Evolutionary conservation across 208 protist species (phyloP), one percentile per base, ranked within the genome.

Genomic region (Acanthamoeba lenticulata): DNA sequence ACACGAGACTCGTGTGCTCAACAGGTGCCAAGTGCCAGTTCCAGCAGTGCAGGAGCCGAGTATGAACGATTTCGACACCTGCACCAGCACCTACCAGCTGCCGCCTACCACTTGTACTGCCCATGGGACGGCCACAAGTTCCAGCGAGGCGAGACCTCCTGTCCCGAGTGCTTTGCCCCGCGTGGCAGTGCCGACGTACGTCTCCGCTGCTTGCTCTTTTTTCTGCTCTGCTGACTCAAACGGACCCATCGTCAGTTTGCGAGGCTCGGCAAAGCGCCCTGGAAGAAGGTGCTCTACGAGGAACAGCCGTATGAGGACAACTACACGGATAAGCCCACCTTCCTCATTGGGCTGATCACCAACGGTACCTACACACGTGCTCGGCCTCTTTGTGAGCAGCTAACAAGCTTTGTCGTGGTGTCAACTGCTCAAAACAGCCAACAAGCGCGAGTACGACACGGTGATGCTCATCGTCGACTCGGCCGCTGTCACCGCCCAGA

Each of bases 271-370:
- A 90, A 45, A 34, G 32, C 83, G 19, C 83, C 83, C 0, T 96
- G 95, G 95, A 55, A 69, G 69, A 96, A 96, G 74, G 91, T 95
- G 42, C 57, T 96, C 47, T 96, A 95, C 52, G 95, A 96, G 62
- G 72, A 92, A 29, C 95, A 96, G 85, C n/a, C 92, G 47, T 96
- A 60, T 67, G 55, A 94, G 36, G 95, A 96, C 86, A 96, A 96
- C 62, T 92, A 96, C 81, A 93, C 86, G 34, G 60, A 96, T 49
- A 85, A 96, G 60, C 94, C 92, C 40, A 90, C 83, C 32, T 96
- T 96, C 36, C 74, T 96, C 29, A 65, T 83, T 34, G 90, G 81
- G 32, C 74, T 96, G 17, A 90, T 96, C 3, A 90, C 91, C 13
- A 96, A 96, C 90, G 94, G 92, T 95, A 32, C 36, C 13, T 21